phyloP scores from a whole-genome alignment of 768 basidiomycete genomes.

The Omphalotus guepiniiformis region DNA sequence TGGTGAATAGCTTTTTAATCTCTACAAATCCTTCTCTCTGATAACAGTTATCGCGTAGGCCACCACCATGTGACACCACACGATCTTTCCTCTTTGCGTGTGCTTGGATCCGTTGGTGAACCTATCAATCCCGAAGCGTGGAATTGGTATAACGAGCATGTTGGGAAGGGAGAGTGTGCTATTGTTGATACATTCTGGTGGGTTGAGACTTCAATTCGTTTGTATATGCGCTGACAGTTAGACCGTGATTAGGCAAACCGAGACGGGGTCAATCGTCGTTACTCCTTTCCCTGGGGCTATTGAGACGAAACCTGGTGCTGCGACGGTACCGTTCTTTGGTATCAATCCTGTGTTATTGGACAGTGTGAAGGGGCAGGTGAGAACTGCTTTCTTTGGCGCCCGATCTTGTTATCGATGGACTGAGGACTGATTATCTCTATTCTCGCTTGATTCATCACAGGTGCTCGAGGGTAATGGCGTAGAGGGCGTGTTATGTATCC shows the following conservation, averaged over 20 bases:
- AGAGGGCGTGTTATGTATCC: conserved; percentile 87
- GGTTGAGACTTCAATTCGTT: conserved; percentile 17
- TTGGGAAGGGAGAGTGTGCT: conserved; percentile 83
- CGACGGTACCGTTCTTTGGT: conserved; percentile 98
- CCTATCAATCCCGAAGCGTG: conserved; percentile 99
- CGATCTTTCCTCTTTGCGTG: conserved; percentile 79
- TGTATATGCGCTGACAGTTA: neutral
- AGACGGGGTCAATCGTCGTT: conserved; percentile 94
- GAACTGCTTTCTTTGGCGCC: conserved; percentile 8
- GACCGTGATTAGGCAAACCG: conserved; percentile 99
- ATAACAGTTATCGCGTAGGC: conserved; percentile 49
- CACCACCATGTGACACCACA: conserved; percentile 79
- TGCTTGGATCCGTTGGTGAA: conserved; percentile 92
- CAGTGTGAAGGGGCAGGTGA: conserved; percentile 65
- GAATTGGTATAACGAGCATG: conserved; percentile 98
- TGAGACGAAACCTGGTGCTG: conserved; percentile 92
- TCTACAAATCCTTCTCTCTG: neutral
- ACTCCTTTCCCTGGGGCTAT: conserved; percentile 96
- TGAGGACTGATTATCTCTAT: too few relatives aligned
- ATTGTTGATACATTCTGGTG: conserved; percentile 92
- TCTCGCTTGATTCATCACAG: conserved; percentile 33
- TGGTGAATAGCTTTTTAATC: conserved; percentile 19
- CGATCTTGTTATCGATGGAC: too few relatives aligned
- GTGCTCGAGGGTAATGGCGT: conserved; percentile 77
- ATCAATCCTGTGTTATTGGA: conserved; percentile 88